Evolutionary conservation across 2,329 filamentous ascomycete species (phyloP).

Genomic region (Coccinonectria pachysandricola): DNA sequence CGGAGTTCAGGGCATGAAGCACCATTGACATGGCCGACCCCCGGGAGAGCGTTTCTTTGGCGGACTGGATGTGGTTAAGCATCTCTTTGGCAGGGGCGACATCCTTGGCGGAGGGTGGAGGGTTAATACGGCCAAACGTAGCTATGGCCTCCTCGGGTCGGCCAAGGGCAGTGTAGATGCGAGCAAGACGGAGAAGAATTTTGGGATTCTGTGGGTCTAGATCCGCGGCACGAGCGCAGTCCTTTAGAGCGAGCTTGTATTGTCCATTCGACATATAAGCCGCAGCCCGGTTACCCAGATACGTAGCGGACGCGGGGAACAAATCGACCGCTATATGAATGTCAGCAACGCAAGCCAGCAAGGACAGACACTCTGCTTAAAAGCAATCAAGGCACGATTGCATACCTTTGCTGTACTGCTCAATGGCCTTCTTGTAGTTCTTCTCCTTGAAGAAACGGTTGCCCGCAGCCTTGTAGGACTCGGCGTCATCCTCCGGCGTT

Average conservation of each 20-base stretch:
- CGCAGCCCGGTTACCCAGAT: slow-evolving; percentile 88
- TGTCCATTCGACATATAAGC: slow-evolving; percentile 83
- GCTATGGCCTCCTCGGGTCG: slow-evolving; percentile 78
- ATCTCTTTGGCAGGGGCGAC: slow-evolving; percentile 74
- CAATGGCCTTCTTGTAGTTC: slow-evolving; percentile 78
- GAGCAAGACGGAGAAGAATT: slow-evolving; percentile 75
- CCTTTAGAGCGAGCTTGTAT: slow-evolving; percentile 71
- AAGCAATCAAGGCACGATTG: slow-evolving; percentile 1
- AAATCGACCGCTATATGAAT: slow-evolving; percentile 64
- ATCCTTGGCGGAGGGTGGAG: slow-evolving; percentile 75
- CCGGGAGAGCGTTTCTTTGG: slow-evolving; percentile 63
- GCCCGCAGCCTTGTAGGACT: slow-evolving; percentile 82
- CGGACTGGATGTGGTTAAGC: slow-evolving; percentile 70
- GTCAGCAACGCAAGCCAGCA: slow-evolving; percentile 10
- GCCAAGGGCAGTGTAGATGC: slow-evolving; percentile 81
- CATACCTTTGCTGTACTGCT: slow-evolving; percentile 89
- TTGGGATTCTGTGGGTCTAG: slow-evolving; percentile 81
- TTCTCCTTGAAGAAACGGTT: slow-evolving; percentile 97
- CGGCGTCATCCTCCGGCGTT: slow-evolving; percentile 61
- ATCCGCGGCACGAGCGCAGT: slow-evolving; percentile 73
- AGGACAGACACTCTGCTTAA: slow-evolving; percentile 2
- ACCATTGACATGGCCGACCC: slow-evolving; percentile 84
- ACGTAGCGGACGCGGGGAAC: slow-evolving; percentile 76
- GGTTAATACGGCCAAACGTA: slow-evolving; percentile 70
- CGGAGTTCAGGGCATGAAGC: slow-evolving; percentile 81